Evolutionary conservation across 768 basidiomycete species (phyloP).

Genomic region (Stropharia rugosoannulata): DNA sequence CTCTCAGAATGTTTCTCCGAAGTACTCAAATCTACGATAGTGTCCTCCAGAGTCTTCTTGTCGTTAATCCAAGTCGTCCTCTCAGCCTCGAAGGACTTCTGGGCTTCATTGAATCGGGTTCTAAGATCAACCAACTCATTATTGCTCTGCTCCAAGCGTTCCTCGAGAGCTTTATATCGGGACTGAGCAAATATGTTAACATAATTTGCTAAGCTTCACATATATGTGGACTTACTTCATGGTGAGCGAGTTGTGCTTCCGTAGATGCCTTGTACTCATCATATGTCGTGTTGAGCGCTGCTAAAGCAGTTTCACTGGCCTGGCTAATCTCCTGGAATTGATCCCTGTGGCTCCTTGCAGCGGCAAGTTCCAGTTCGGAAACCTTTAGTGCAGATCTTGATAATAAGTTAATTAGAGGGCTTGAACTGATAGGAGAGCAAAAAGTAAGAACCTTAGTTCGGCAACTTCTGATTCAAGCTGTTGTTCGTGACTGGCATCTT

Average conservation of each 20-base stretch:
- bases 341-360: conserved; percentile 69
- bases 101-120: conserved; percentile 53
- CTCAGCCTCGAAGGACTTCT: conserved; percentile 67
- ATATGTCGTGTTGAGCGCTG: conserved; percentile 65
- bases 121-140: conserved; percentile 51
- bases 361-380: conserved; percentile 71
- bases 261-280: conserved; percentile 79
- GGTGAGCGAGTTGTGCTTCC: conserved; percentile 63
- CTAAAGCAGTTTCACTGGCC: conserved; percentile 76
- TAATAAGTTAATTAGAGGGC: neutral
- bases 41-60: conserved; percentile 80
- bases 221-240: conserved; percentile 52
- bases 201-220: conserved; percentile 28
- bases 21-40: conserved; percentile 76
- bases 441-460: conserved; percentile 63
- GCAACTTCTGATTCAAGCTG: conserved; percentile 84
- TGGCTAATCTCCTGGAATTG: conserved; percentile 88
- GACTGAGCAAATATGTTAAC: conserved; percentile 40
- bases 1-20: conserved; percentile 69
- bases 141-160: conserved; percentile 53
- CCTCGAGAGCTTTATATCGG: conserved; percentile 61
- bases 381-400: conserved; percentile 72
- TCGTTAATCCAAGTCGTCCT: conserved; percentile 71
- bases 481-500: conserved; percentile 64
- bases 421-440: neutral